phyloP scores from a whole-genome alignment of 768 basidiomycete species.

The Lactifluus piperatus region DNA sequence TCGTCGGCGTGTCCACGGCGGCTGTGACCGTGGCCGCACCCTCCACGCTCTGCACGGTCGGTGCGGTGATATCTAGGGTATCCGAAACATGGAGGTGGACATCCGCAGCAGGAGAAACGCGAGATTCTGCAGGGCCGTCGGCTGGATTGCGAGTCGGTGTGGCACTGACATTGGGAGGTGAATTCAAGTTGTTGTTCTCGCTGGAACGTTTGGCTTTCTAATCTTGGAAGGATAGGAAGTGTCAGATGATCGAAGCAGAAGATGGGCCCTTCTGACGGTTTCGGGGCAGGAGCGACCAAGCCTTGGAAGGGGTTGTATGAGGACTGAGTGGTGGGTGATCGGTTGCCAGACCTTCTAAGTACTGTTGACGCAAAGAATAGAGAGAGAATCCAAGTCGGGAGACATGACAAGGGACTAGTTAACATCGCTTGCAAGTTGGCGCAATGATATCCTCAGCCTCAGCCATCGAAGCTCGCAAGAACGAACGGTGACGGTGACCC shows the following conservation, averaged over 20 bases:
- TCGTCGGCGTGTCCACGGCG: constrained; percentile 22
- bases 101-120: not conserved
- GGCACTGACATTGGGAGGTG: constrained; percentile 3
- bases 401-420: constrained; percentile 3
- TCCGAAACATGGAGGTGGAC: not conserved
- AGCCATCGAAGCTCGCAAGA: not conserved
- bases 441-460: no score
- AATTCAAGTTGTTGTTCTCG: constrained; percentile 21
- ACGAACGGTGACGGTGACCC: no score
- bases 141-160: not conserved
- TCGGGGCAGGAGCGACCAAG: constrained; percentile 41
- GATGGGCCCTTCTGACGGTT: constrained; percentile 46
- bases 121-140: not conserved
- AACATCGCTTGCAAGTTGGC: constrained; percentile 4
- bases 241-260: constrained; percentile 58
- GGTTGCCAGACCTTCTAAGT: constrained; percentile 25
- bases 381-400: not conserved
- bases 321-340: constrained; percentile 25
- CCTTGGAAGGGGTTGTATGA: constrained; percentile 55
- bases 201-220: constrained; percentile 68
- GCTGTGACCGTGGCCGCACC: not conserved
- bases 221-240: constrained; percentile 74
- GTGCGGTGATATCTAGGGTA: not conserved
- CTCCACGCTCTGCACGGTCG: not conserved
- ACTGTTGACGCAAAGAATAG: constrained; percentile 25